These are phyloP conservation scores for Colletotrichum acutatum DNA, from an alignment of 2,329 filamentous ascomycete genomes.

Conservation along the genomic window DNA sequence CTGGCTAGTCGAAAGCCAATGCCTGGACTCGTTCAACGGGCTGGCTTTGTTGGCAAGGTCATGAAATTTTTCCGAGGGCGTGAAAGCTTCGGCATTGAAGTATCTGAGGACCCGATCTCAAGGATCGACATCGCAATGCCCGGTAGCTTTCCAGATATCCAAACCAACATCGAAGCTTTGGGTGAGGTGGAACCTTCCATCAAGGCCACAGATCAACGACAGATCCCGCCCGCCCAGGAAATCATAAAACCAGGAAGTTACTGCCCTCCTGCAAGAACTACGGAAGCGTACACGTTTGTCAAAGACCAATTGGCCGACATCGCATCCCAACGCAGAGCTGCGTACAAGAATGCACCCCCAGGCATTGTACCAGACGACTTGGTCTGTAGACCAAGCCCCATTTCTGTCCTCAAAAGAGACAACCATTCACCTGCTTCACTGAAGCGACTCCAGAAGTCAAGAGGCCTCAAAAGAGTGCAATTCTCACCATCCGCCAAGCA, in stretches of 20 bases:
- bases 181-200: neutral
- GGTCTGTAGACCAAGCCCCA: neutral
- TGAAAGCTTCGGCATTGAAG: constrained; percentile 25
- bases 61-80: constrained; percentile 26
- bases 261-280: constrained; percentile 8
- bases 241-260: neutral
- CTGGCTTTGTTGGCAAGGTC: constrained; percentile 29
- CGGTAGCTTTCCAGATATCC: constrained; percentile 25
- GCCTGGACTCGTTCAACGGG: constrained; percentile 25
- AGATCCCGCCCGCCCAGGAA: neutral
- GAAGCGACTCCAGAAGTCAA: constrained; percentile 29
- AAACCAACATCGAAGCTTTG: neutral
- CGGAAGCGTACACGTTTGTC: constrained; percentile 25
- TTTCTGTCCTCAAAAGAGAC: constrained; percentile 7
- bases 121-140: constrained; percentile 15
- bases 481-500: constrained; percentile 17
- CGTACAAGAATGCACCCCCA: neutral
- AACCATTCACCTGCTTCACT: constrained; percentile 16
- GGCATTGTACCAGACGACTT: neutral
- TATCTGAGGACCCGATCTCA: neutral
- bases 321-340: neutral
- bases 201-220: neutral
- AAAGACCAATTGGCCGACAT: constrained; percentile 24
- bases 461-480: constrained; percentile 28
- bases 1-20: constrained; percentile 22